Percentiles rank a stretch among this genome's conserved stretches.
Conservation (phyloP, 805 yeast genomes). For the Tetrapisispora taiwanensis region DNA sequence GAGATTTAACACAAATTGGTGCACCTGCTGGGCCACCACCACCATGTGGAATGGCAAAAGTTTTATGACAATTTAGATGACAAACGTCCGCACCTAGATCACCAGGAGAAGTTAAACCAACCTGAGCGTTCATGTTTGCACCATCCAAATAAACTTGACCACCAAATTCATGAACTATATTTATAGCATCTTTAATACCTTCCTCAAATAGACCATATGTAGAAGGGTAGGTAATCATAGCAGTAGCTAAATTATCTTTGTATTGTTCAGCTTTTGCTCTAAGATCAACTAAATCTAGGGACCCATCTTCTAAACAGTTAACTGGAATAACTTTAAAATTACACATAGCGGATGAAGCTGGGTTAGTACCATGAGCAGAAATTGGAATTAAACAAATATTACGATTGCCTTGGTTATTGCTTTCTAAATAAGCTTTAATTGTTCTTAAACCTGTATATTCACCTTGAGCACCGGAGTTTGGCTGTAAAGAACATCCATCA, state of each 20-base stretch:
- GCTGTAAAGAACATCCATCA: slow-evolving; percentile 83
- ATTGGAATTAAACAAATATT: slow-evolving; percentile 91
- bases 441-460: slow-evolving; percentile 91
- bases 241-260: slow-evolving; percentile 65
- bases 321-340: slow-evolving; percentile 90
- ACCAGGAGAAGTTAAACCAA: slow-evolving; percentile 94
- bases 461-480: slow-evolving; percentile 98
- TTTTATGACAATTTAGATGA: slow-evolving; percentile 92
- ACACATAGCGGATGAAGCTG: slow-evolving; percentile 97
- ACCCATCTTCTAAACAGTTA: slow-evolving; percentile 77
- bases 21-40: slow-evolving; percentile 99
- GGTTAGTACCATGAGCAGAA: slow-evolving; percentile 96
- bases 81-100: slow-evolving; percentile 98
- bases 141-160: slow-evolving; percentile 98
- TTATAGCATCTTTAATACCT: slow-evolving; percentile 73
- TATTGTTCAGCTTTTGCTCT: slow-evolving; percentile 61
- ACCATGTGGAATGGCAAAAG: slow-evolving; percentile 96
- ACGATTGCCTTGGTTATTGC: slow-evolving; percentile 61
- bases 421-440: slow-evolving; percentile 64
- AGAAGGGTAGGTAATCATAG: slow-evolving; percentile 96
- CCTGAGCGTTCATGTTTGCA: slow-evolving; percentile 99
- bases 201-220: slow-evolving; percentile 96
- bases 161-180: slow-evolving; percentile 74
- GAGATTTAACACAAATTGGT: slow-evolving; percentile 86
- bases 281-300: slow-evolving; percentile 72